These are phyloP conservation scores for Puccinia polysora DNA, from an alignment of 1,284 basidiomycete genomes.

Conservation along the genomic window DNA sequence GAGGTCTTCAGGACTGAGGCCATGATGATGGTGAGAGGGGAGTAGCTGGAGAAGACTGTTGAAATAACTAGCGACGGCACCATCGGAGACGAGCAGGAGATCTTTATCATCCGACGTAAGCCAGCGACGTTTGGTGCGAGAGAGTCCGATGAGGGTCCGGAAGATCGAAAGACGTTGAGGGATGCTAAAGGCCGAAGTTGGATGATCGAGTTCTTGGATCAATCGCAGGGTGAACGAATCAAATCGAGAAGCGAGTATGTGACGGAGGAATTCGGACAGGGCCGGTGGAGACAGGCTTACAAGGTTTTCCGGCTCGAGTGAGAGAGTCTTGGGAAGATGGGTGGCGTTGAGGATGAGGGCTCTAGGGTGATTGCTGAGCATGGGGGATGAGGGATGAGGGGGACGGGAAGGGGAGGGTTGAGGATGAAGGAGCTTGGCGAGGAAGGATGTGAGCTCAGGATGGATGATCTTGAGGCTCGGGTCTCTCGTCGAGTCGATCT, in stretches of 20 bases:
- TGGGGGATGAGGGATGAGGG: too few species aligned
- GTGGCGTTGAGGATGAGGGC: constrained; percentile 5
- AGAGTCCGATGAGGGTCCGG: constrained; percentile 11
- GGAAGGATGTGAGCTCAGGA: too few species aligned
- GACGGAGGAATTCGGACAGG: constrained; percentile 1
- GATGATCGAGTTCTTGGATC: constrained; percentile 6
- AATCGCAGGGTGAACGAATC: constrained; percentile 13
- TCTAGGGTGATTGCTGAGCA: too few species aligned
- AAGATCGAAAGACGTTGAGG: constrained; percentile 11
- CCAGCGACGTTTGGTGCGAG: constrained; percentile 30
- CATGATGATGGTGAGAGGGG: too few species aligned
- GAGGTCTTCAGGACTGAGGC: too few species aligned
- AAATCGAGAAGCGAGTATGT: constrained; percentile 27
- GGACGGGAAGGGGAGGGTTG: too few species aligned
- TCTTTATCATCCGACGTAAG: constrained; percentile 5
- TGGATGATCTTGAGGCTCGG: too few species aligned
- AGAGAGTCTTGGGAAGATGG: constrained; percentile 6
- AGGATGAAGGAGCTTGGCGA: too few species aligned
- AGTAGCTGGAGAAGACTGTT: constrained; percentile 1
- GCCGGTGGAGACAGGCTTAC: not conserved
- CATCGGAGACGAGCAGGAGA: constrained; percentile 19
- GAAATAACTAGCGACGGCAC: constrained; percentile 25
- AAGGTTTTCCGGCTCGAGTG: not conserved
- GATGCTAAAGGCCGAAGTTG: not conserved
- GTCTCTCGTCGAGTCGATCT: too few species aligned